phyloP scores from a whole-genome alignment of 768 basidiomycete species.

The Amanita inopinata region DNA sequence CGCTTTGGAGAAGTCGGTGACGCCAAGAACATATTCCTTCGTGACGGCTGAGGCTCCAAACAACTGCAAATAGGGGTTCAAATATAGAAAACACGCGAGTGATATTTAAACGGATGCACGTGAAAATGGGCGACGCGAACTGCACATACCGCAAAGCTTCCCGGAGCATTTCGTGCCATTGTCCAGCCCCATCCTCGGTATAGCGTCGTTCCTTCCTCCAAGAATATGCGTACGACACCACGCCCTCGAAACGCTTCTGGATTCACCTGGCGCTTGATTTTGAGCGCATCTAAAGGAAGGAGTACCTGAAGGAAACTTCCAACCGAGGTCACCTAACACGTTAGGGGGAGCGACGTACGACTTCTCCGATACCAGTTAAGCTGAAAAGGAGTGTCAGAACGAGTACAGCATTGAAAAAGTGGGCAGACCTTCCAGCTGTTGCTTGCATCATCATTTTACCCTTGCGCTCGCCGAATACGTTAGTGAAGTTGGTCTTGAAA shows the following conservation, averaged over 20 bases:
- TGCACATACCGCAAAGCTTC: constrained; percentile 77
- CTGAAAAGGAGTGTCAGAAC: constrained; percentile 20
- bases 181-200: constrained; percentile 99
- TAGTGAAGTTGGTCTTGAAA: constrained; percentile 75
- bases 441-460: constrained; percentile 97
- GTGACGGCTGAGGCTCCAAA: constrained; percentile 94
- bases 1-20: constrained; percentile 87
- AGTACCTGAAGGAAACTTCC: constrained; percentile 45
- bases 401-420: background rate
- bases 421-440: constrained; percentile 74
- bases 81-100: background rate
- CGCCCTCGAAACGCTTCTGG: constrained; percentile 97
- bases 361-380: constrained; percentile 86
- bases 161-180: constrained; percentile 94
- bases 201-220: constrained; percentile 84
- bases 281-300: constrained; percentile 93
- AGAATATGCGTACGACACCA: constrained; percentile 79
- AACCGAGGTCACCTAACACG: background rate
- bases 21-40: constrained; percentile 87
- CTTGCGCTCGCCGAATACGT: constrained; percentile 84
- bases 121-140: background rate
- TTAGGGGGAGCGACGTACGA: constrained; percentile 40
- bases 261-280: constrained; percentile 98
- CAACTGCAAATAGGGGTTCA: constrained; percentile 41
- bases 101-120: background rate